These are phyloP conservation scores for Fusarium sp. DNA, from an alignment of 2,329 filamentous ascomycete species.

Conservation along the genomic window DNA sequence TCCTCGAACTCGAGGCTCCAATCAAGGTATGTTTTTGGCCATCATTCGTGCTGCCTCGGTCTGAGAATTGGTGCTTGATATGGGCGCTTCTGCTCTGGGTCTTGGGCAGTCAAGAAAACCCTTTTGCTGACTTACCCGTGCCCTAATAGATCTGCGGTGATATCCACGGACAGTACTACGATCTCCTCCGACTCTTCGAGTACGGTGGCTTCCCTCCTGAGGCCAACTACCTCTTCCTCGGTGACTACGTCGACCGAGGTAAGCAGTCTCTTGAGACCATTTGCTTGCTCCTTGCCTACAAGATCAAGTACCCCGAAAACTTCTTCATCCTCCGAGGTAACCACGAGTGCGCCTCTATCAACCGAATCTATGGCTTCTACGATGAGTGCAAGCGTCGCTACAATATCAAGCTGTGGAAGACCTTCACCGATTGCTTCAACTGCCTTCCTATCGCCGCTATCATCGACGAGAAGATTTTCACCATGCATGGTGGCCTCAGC, in stretches of 20 bases:
- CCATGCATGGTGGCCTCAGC: constrained; percentile 97
- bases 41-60: not conserved
- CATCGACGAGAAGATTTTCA: constrained; percentile 99
- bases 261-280: constrained; percentile 99
- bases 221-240: constrained; percentile 99
- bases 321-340: constrained; percentile 99
- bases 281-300: constrained; percentile 95
- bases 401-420: constrained; percentile 99
- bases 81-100: not conserved
- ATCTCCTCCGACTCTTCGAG: constrained; percentile 95
- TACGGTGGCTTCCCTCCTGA: constrained; percentile 98
- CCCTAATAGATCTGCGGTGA: constrained; percentile 89
- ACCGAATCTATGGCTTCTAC: constrained; percentile 99
- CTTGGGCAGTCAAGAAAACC: not conserved
- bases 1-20: constrained; percentile 96
- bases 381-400: constrained; percentile 99
- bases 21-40: constrained; percentile 80
- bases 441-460: constrained; percentile 97
- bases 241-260: constrained; percentile 98
- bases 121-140: constrained; percentile 30
- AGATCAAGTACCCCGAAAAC: constrained; percentile 99
- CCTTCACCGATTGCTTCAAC: constrained; percentile 99
- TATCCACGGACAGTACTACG: constrained; percentile 99
- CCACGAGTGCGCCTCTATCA: constrained; percentile 99
- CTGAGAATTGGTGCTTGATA: not conserved